Evolutionary conservation across 306 rosid genomes (phyloP), one percentile per base, ranked within the genome.

Genomic region (Neltuma alba): DNA sequence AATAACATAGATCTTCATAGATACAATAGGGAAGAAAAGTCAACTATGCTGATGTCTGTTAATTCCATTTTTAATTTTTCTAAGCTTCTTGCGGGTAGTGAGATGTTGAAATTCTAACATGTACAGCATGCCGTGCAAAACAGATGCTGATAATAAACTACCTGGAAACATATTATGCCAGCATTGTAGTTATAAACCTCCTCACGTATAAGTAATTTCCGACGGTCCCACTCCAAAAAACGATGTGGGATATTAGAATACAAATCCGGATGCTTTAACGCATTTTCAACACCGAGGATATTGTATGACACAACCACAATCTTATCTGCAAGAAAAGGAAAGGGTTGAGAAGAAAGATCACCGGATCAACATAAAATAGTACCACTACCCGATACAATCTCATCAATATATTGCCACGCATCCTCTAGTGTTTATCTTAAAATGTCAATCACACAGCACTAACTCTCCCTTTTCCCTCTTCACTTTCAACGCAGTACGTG

Each of bases 211-310:
- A 91, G 93, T 67, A 42, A 70, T 88, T 83, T 91, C 69, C 99
- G 85, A 63, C 86, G 84, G 11, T 82, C 57, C 99, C 99, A 95
- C 57, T 85, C 88, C 90, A 95, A 72, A 75, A 75, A 85, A 16
- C 69, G 77, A 13, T 44, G 80, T n/a, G 97, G 90, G 68, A 92
- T 83, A 42, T 89, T 84, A 21, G 27, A 52, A 83, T 95, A 95
- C 85, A 95, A 82, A 84, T 95, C 91, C 47, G 63, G 85, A 83
- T 95, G 99, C 69, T 86, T 92, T 38, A 78, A 87, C 55, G 97
- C 96, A 89, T 95, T 92, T 34, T 92, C 88, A 77, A 92, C 98
- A 61, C 98, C 99, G 47, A 95, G 89, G 78, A 92, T 95, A 78
- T 95, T 95, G 83, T 95, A 92, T 57, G 97, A 92, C 78, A 90